Conservation (phyloP, 2,329 filamentous ascomycete genomes). For the Dactylellina cionopaga region DNA sequence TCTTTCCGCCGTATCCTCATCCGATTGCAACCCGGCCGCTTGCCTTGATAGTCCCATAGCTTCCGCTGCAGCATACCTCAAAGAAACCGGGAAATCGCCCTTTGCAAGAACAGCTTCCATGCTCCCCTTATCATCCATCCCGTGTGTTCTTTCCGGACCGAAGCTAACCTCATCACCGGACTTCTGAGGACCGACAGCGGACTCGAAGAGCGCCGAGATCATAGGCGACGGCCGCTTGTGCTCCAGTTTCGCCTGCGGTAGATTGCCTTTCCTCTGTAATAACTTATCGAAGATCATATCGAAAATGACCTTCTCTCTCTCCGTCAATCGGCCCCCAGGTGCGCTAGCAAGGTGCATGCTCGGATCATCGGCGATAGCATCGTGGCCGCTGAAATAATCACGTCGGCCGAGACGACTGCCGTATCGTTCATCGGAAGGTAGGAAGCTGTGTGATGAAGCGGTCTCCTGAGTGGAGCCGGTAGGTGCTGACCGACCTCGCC, state of each 20-base stretch:
- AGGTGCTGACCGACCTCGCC: too few species aligned
- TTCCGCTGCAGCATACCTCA: conserved; percentile 54
- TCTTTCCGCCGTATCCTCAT: conserved; percentile 18
- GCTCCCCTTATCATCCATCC: conserved; percentile 31
- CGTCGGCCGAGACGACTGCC: background rate
- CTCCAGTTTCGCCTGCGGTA: conserved; percentile 6
- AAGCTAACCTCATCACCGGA: conserved; percentile 54
- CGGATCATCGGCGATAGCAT: conserved; percentile 23
- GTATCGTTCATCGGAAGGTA: background rate
- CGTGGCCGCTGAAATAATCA: background rate
- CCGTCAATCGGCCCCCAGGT: conserved; percentile 26
- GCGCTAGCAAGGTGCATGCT: background rate
- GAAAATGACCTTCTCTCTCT: conserved; percentile 44
- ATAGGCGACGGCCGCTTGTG: conserved; percentile 36
- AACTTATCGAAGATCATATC: conserved; percentile 43
- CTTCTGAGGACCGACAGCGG: conserved; percentile 55
- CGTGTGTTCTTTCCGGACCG: conserved; percentile 48
- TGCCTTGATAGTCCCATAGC: conserved; percentile 51
- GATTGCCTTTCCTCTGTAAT: conserved; percentile 1
- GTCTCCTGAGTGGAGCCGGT: too few species aligned
- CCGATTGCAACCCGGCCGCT: conserved; percentile 13
- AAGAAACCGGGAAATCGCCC: conserved; percentile 53
- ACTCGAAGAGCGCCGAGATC: conserved; percentile 55
- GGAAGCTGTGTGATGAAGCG: too few species aligned
- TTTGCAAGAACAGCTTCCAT: conserved; percentile 53